Conservation (phyloP, 2,329 filamentous ascomycete genomes). For the Arthrobotrys conoides region DNA sequence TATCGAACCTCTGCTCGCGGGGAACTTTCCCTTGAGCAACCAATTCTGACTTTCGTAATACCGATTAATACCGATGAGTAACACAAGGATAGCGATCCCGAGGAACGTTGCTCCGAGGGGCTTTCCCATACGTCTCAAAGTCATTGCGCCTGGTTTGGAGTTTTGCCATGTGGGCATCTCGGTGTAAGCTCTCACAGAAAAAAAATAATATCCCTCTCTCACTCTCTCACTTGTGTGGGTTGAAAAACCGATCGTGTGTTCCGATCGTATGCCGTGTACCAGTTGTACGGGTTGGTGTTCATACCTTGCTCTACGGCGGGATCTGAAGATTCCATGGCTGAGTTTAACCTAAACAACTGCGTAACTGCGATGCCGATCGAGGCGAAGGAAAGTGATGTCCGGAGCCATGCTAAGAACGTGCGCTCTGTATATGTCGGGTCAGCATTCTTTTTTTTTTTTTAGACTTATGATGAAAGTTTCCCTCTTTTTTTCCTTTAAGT, state of each 20-base stretch:
- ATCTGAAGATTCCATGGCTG: slow-evolving; percentile 69
- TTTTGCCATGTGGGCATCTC: slow-evolving; percentile 60
- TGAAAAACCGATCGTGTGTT: slow-evolving; percentile 62
- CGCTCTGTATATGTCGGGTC: slow-evolving; percentile 72
- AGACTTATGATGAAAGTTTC: neutral
- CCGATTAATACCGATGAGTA: slow-evolving; percentile 82
- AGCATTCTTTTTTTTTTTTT: slow-evolving; percentile 40
- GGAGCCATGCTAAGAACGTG: slow-evolving; percentile 87
- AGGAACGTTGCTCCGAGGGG: slow-evolving; percentile 83
- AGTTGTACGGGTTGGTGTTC: slow-evolving; percentile 63
- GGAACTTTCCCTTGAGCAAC: slow-evolving; percentile 84
- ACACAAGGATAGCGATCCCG: slow-evolving; percentile 79
- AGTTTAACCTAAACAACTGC: slow-evolving; percentile 87
- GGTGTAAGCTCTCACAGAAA: slow-evolving; percentile 47
- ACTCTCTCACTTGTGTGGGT: slow-evolving; percentile 40
- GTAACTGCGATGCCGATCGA: slow-evolving; percentile 83
- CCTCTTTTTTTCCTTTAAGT: neutral
- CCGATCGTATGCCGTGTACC: slow-evolving; percentile 65
- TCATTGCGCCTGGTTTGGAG: slow-evolving; percentile 65
- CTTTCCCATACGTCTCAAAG: slow-evolving; percentile 77
- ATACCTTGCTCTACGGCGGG: slow-evolving; percentile 58
- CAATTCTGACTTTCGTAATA: slow-evolving; percentile 83
- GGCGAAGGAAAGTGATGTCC: slow-evolving; percentile 84
- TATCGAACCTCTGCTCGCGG: slow-evolving; percentile 81
- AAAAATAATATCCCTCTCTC: slow-evolving; percentile 10